Evolutionary conservation across 1,139 yeast species (phyloP).

Genomic region (Kazachstania sp.): DNA sequence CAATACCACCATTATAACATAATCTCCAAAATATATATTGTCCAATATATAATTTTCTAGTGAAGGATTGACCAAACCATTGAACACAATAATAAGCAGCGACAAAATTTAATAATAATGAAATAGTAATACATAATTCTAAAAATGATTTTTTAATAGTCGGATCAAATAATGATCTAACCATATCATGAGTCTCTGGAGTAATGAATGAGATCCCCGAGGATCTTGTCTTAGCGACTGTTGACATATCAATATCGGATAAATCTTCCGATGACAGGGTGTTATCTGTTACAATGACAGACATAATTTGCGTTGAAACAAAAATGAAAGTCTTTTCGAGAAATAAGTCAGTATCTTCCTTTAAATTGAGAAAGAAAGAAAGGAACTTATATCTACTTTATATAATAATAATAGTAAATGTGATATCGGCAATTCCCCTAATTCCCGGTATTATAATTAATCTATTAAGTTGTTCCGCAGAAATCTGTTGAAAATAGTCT

Average conservation of each 20-base stretch:
- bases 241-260: background rate
- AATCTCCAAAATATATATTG: conserved; percentile 71
- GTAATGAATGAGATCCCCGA: conserved; percentile 44
- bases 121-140: conserved; percentile 50
- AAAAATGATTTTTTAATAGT: conserved; percentile 58
- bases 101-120: conserved; percentile 44
- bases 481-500: no score
- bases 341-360: no score
- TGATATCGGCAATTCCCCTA: no score
- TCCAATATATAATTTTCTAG: conserved; percentile 30
- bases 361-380: no score
- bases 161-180: conserved; percentile 73
- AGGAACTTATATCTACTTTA: no score
- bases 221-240: conserved; percentile 23
- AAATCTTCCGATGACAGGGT: conserved; percentile 1
- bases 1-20: conserved; percentile 73
- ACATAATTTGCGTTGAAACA: background rate
- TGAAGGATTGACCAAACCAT: conserved; percentile 16
- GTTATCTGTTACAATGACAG: background rate
- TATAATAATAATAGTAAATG: no score
- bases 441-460: no score
- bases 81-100: conserved; percentile 38
- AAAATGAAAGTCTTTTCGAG: no score
- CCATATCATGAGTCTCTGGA: conserved; percentile 83
- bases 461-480: no score